Evolutionary conservation across 257 asterid species (phyloP), one percentile per base, ranked within the genome.

Genomic region (Lithospermum erythrorhizon): DNA sequence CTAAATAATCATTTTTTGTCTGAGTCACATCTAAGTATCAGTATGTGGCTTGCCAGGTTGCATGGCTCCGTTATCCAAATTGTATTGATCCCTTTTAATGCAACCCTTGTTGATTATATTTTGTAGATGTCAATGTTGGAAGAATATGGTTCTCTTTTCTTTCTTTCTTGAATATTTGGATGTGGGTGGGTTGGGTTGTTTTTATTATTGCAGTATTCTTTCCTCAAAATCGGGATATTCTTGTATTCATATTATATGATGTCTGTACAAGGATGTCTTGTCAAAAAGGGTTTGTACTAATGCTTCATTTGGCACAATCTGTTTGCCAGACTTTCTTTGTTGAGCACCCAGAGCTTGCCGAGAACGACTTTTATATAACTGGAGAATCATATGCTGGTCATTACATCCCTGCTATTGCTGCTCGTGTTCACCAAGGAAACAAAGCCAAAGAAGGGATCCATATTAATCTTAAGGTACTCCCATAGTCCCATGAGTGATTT

Each of bases 381-480:
- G 97, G 97, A 55, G 97, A 90, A 75, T 90, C 97, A 27, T 90
- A 90, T 71, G 97, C 97, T 65, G 97, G 97, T 59, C 97, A 90
- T 64, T 90, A 90, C 54, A 85, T 90, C 65, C 97, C 97, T 68
- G 96, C 97, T 73, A 75, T 90, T 70, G 97, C 97, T 69, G 83
- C 95, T 59, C 87, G 96, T 64, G 83, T 90, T 70, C 84, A 90
- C 81, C 74, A 47, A 45, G 97, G 94, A 67, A 87, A 90, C 84
- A 85, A 90, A 77, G 94, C 69, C 58, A 84, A 81, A 52, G 89
- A 82, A 75, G 97, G 97, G 68, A 72, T 75, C 68, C 89, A 83
- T 69, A 63, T 90, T 27, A 87, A 90, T 67, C 73, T 90, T 71
- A 90, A 90, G 97, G 97, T 90, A 85, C 35, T 70, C 32, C 67